Evolutionary conservation across 163 green algal species (phyloP), one percentile per base, ranked within the genome.

Genomic region (Prototheca cutis): DNA sequence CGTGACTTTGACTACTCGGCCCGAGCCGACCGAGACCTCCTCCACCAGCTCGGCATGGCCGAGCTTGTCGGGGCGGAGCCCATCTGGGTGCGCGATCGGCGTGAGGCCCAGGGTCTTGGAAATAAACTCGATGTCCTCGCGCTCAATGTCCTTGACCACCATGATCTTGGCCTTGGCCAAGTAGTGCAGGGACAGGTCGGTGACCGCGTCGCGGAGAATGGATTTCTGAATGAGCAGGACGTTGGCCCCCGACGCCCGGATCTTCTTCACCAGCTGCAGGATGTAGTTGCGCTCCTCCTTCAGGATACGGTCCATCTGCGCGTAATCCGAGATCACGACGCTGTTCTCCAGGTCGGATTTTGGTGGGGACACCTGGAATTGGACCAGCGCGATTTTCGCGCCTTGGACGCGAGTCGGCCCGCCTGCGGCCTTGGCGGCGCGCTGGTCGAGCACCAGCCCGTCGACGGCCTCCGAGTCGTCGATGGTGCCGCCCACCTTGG

Each of bases 281-380:
- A 82, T 82, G 71, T 82, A 79, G 62, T 80, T 80, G 53, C 75
- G 66, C 77, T 98, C 91, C 80, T 98, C 91, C 74, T 95, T 96
- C 55, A 97, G 84, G 42, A 99, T 93, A 40, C 89, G 80, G 73
- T 97, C 90, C 90, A 97, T 97, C 71, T 90, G 82, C 19, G 81
- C 72, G 68, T 97, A 97, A 80, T 97, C 90, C 18, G 67, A 82
- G 54, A 97, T 78, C 25, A 97, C 73, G 6, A 99, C 91, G 67
- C 89, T 96, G 74, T 95, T 97, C 75, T 99, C 93, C 13, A 99
- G 78, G 74, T 99, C 93, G 15, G 88, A 89, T 74, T 97, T 97
- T 23, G 91, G 91, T n/a, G 84, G 83, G 1, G 70, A 72, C 28
- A 84, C 61, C 33, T 67, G 71, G 71, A 85, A 83, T 68, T 89